A percentile compares a stretch with the other conserved stretches of the same genome.
These are phyloP conservation scores for Geosmithia putterillii DNA, from an alignment of 2,329 filamentous ascomycete genomes.

Conservation along the genomic window DNA sequence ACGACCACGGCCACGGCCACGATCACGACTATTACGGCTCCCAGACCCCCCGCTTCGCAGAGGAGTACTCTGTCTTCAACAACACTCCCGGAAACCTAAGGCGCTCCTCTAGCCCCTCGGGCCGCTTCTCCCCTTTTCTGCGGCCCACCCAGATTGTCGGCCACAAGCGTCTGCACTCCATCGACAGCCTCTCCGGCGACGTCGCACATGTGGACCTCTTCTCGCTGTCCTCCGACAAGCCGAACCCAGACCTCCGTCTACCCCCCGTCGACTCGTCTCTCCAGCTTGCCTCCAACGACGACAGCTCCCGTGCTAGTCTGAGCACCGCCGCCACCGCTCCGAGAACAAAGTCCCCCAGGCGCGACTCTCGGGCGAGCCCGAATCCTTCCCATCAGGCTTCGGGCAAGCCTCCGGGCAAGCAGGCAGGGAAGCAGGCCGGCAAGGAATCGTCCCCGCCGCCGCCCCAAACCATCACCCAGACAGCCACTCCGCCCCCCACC, in stretches of 20 bases:
- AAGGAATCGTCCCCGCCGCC: not conserved
- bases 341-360: conserved; percentile 15
- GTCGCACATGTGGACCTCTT: conserved; percentile 51
- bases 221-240: conserved; percentile 16
- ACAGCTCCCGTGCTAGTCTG: conserved; percentile 27
- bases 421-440: not conserved
- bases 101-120: conserved; percentile 30
- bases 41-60: conserved; percentile 47
- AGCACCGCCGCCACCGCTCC: no score
- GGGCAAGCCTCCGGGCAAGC: not conserved
- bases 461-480: conserved; percentile 26
- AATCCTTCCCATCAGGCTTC: conserved; percentile 8
- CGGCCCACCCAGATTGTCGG: conserved; percentile 19
- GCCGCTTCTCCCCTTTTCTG: conserved; percentile 27
- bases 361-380: conserved; percentile 14
- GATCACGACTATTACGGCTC: no score
- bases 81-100: conserved; percentile 47
- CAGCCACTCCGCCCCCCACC: conserved; percentile 48
- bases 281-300: conserved; percentile 40
- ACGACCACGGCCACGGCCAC: no score
- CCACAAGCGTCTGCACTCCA: conserved; percentile 39
- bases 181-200: conserved; percentile 34
- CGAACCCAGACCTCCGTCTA: conserved; percentile 37
- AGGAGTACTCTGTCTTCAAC: conserved; percentile 55
- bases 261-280: conserved; percentile 48